A percentile compares a stretch with the other conserved stretches of the same genome.
phyloP scores from a whole-genome alignment of 768 basidiomycete genomes.

The Pleurotus salmoneostramineus region DNA sequence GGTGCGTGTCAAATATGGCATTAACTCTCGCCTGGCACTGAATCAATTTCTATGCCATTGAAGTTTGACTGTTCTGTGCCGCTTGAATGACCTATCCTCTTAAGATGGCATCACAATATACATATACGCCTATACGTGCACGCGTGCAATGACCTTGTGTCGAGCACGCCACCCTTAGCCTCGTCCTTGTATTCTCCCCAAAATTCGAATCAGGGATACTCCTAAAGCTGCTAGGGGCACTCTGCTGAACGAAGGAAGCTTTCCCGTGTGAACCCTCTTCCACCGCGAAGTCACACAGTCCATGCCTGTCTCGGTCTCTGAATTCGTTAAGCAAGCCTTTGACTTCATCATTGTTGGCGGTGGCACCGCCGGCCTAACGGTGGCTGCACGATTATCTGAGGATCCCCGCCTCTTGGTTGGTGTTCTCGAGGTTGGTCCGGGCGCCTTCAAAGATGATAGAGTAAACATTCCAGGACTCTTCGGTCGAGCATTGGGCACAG shows the following conservation, averaged over 20 bases:
- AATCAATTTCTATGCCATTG: neutral
- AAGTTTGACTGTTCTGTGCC: conserved; percentile 4
- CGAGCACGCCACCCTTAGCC: too few species aligned
- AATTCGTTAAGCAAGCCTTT: neutral
- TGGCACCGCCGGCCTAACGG: conserved; percentile 10
- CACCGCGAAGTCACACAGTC: too few species aligned
- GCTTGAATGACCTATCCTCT: too few species aligned
- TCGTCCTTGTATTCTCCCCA: too few species aligned
- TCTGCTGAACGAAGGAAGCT: too few species aligned
- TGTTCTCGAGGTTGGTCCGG: neutral
- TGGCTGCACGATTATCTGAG: neutral
- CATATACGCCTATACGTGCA: too few species aligned
- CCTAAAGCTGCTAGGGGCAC: too few species aligned
- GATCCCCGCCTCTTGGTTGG: neutral
- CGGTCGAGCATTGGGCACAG: neutral
- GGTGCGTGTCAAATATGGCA: neutral
- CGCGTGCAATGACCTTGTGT: too few species aligned
- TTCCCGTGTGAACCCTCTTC: too few species aligned
- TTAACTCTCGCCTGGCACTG: neutral
- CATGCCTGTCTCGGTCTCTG: neutral
- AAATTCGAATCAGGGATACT: too few species aligned
- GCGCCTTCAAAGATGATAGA: neutral
- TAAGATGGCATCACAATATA: too few species aligned
- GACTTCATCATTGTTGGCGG: neutral
- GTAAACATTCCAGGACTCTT: neutral